Conservation (phyloP, 495 filamentous ascomycete species). For the Bryoglossum gracile region DNA sequence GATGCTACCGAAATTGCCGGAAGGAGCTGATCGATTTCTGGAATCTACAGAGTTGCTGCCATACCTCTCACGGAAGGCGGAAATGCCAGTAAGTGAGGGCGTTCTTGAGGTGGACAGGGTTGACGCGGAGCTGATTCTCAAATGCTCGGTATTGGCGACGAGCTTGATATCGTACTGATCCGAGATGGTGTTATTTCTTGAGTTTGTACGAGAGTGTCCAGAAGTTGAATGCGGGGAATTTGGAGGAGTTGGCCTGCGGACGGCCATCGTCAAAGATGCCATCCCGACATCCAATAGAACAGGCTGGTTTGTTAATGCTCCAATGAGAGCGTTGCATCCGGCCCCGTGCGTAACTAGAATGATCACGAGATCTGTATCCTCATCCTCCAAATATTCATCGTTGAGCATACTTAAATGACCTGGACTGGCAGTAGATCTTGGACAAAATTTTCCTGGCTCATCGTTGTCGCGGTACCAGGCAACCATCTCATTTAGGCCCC, state of each 20-base stretch:
- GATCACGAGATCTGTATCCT: slow-evolving; percentile 66
- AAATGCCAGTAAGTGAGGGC: slow-evolving; percentile 21
- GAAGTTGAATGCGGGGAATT: slow-evolving; percentile 26
- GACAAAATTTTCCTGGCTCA: slow-evolving; percentile 21
- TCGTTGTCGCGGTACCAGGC: slow-evolving; percentile 61
- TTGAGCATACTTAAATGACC: slow-evolving; percentile 4
- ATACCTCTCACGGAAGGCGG: slow-evolving; percentile 15
- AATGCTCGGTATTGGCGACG: slow-evolving; percentile 72
- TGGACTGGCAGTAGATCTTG: slow-evolving; percentile 22
- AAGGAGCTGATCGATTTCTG: slow-evolving; percentile 19
- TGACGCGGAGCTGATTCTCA: slow-evolving; percentile 44
- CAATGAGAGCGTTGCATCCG: slow-evolving; percentile 92
- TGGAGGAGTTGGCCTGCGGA: slow-evolving; percentile 45
- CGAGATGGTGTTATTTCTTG: slow-evolving; percentile 32
- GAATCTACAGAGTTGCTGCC: slow-evolving; percentile 25
- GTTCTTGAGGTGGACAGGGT: slow-evolving; percentile 23
- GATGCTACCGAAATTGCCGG: slow-evolving; percentile 20
- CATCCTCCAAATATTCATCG: slow-evolving; percentile 24
- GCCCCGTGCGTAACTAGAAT: slow-evolving; percentile 95
- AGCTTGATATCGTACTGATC: slow-evolving; percentile 72
- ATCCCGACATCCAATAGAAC: slow-evolving; percentile 84
- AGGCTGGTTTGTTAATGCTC: slow-evolving; percentile 80
- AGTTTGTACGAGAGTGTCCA: slow-evolving; percentile 29
- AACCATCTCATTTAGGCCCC: slow-evolving; percentile 67
- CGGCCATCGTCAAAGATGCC: slow-evolving; percentile 85